Base-by-base conservation (phyloP, 192 early-diverging fungal genomes). In the Backusella parvicylindrica region DNA sequence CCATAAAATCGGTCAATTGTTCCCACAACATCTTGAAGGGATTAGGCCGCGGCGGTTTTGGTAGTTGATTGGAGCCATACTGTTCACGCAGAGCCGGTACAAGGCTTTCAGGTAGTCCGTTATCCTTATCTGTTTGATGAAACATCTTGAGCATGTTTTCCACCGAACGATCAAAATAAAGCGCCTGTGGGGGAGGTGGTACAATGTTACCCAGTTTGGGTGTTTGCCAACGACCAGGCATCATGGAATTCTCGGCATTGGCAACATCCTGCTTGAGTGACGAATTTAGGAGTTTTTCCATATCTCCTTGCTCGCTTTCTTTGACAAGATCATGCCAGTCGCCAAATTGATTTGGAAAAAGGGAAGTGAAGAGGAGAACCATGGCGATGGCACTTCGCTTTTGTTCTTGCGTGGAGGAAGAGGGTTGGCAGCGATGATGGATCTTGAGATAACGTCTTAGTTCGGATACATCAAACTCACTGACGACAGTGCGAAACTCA, bases 91-190 rank as follows among this genome's bases (percentile, higher is more conserved):
- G 76, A 28, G 86, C 81, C 1, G 84, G 78, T 35, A 96, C 86
- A 15, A 82, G 77, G 11, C 82, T 82, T 12, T 84, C 78, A 1
- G 88, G 71, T 15, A 99, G 81, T 2, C 97, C 97, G 1, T 74
- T 81, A 15, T 85, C 72, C 1, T 74, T 40, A 49, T 93, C 83
- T 31, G 88, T 85, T 38, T 90, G 92, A 26, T 89, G 84, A 82
- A 91, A 99, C 96, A 99, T 99, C 38, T 91, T 89, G 16, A 90
- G 79, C 26, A 97, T 86, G 66, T 89, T 90, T 64, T 93, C 93
- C n/a, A 93, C 87, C 26, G 92, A 90, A 71, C 97, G 94, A 86
- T 99, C 97, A 86, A 96, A 98, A 86, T 97, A 97, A 13, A 98
- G 86, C 5, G 92, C 88, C 79, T 86, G 79, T 21, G 87, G 84